Evolutionary conservation across 1,139 yeast species (phyloP).

Genomic region (Pneumocystis murina): DNA sequence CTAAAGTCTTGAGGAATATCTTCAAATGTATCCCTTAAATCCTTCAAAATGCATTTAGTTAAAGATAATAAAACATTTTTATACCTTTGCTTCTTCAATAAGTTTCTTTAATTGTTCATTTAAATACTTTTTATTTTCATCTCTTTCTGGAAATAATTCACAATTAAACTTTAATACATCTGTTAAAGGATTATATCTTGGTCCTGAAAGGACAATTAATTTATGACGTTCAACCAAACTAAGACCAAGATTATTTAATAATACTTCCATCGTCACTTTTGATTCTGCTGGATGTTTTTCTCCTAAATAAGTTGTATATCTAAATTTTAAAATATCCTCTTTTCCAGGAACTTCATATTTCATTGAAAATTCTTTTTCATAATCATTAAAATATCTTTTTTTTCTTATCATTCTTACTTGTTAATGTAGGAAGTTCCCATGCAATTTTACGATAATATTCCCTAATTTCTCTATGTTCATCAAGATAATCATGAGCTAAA

Average conservation of each 20-base stretch:
- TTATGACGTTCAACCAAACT: constrained; percentile 46
- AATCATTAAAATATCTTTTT: background rate
- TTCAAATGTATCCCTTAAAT: constrained; percentile 43
- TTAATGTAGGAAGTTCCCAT: constrained; percentile 75
- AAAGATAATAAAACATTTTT: background rate
- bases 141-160: constrained; percentile 53
- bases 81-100: constrained; percentile 41
- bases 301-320: constrained; percentile 59
- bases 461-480: constrained; percentile 36
- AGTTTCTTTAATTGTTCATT: constrained; percentile 50
- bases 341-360: constrained; percentile 20
- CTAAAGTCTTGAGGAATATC: constrained; percentile 76
- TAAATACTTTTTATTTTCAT: constrained; percentile 70
- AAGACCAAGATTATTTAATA: constrained; percentile 41
- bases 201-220: constrained; percentile 62
- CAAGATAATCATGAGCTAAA: constrained; percentile 36
- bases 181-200: constrained; percentile 51
- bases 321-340: constrained; percentile 43
- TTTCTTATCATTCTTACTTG: background rate
- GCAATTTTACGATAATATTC: constrained; percentile 70
- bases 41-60: constrained; percentile 17
- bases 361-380: constrained; percentile 38
- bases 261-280: constrained; percentile 49
- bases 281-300: constrained; percentile 58
- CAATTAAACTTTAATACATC: constrained; percentile 49